Base-by-base conservation (phyloP, 192 early-diverging fungal genomes). In the Phlyctochytrium arcticum region DNA sequence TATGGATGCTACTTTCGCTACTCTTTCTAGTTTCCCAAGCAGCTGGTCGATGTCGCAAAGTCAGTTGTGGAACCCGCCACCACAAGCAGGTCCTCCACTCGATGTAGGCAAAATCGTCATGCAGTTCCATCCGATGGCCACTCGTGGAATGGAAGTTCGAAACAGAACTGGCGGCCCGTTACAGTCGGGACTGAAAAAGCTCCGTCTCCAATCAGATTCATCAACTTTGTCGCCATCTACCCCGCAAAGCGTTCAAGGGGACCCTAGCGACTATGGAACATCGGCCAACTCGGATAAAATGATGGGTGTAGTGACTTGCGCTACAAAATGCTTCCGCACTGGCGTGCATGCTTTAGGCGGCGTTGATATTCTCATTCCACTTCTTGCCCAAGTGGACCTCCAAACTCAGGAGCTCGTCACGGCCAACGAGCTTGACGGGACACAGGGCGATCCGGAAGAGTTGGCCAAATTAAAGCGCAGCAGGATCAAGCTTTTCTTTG, bases 341-440 rank as follows among this genome's bases (percentile, higher is more conserved):
- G 65, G 73, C 6, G 32, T 81, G 8, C 71, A 77, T 59, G 73
- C 76, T 6, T 48, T 75, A 15, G 79, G 79, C 27, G 73, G 79
- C 2, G 57, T 81, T 33, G 69, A 70, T 31, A 67, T 81, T 33
- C 34, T 77, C 23, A 60, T 72, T 17, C 75, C 75, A 1, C 31
- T 81, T 5, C 36, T 78, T 17, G 57, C 60, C 3, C 75, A 78
- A 34, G 39, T 81, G 24, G 77, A 75, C 34, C 17, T 73, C 35
- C 57, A n/a, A 2, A 19, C 39, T 12, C 15, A 19, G 1, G 12
- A 44, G 12, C 21, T 19, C 15, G 50, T 15, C 24, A 29, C 21
- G 10, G 50, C 27, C 12, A 12, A 53, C 15, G n/a, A n/a, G n/a
- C n/a, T n/a, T n/a, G 26, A 23, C 27, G 3, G 27, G n/a, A 53